These are phyloP conservation scores for Xerocomus nothofagi DNA, from an alignment of 1,284 basidiomycete species.

Conservation along the genomic window DNA sequence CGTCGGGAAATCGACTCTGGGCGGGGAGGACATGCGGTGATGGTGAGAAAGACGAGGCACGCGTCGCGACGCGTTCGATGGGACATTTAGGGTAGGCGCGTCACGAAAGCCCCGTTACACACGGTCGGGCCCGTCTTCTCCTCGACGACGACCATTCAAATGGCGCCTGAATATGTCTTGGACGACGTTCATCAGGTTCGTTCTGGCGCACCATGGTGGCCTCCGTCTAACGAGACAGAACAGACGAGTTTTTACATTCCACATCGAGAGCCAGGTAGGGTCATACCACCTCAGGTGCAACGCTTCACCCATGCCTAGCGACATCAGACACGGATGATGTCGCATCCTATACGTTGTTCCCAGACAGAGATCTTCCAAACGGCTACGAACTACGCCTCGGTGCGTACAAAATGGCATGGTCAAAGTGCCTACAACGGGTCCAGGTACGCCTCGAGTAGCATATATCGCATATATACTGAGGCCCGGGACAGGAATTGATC, in stretches of 20 bases:
- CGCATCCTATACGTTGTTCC: conserved; percentile 21
- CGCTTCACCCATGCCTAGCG: conserved; percentile 1
- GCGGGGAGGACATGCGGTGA: conserved; percentile 63
- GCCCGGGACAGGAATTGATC: conserved; percentile 43
- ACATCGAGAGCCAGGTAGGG: conserved; percentile 29
- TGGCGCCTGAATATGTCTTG: conserved; percentile 20
- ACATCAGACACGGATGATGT: conserved; percentile 16
- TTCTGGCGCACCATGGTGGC: background rate
- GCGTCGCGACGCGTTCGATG: conserved; percentile 49
- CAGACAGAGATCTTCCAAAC: conserved; percentile 40
- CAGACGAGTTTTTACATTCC: conserved; percentile 40
- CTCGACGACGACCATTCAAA: conserved; percentile 12
- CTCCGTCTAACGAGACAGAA: conserved; percentile 9
- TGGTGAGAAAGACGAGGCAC: conserved; percentile 23
- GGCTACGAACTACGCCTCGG: conserved; percentile 45
- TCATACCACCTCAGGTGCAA: background rate
- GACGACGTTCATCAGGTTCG: conserved; percentile 32
- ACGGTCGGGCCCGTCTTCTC: background rate
- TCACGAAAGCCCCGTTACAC: background rate
- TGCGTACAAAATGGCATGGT: conserved; percentile 52
- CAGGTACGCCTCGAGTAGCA: conserved; percentile 38
- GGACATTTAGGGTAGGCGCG: conserved; percentile 33
- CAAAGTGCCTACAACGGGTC: conserved; percentile 45
- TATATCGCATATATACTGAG: background rate
- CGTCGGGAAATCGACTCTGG: conserved; percentile 63